A percentile compares a stretch with the other conserved stretches of the same genome.
Evolutionary conservation across 2,329 filamentous ascomycete species (phyloP).

Genomic region (Tolypocladium capitatum): DNA sequence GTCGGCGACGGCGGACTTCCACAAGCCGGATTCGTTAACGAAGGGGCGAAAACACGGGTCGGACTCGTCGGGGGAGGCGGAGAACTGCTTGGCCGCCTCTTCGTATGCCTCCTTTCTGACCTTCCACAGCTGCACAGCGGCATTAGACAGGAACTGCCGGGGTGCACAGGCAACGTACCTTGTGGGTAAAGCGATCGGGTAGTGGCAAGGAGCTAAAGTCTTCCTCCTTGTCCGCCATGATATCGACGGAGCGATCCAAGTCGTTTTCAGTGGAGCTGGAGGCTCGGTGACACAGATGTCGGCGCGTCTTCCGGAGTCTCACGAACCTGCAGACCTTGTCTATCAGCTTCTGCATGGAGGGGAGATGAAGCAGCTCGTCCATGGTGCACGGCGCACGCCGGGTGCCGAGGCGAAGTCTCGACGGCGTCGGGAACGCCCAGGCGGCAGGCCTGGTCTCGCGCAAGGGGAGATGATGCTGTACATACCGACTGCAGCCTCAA

Average conservation of each 20-base stretch:
- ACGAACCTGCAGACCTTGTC: slow-evolving; percentile 13
- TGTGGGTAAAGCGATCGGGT: slow-evolving; percentile 71
- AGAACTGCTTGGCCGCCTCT: slow-evolving; percentile 78
- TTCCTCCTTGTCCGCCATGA: slow-evolving; percentile 72
- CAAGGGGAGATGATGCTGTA: background rate
- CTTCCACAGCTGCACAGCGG: slow-evolving; percentile 64
- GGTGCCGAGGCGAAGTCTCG: background rate
- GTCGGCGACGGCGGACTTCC: slow-evolving; percentile 87
- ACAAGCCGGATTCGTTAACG: slow-evolving; percentile 67
- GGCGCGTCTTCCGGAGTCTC: slow-evolving; percentile 5
- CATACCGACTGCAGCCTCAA: background rate
- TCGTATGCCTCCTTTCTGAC: slow-evolving; percentile 92
- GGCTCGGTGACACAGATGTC: slow-evolving; percentile 1
- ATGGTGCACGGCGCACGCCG: background rate
- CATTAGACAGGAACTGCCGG: background rate
- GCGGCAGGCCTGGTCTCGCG: background rate
- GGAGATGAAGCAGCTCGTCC: background rate
- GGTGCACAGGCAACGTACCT: slow-evolving; percentile 32
- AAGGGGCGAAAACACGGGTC: slow-evolving; percentile 82
- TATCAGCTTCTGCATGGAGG: slow-evolving; percentile 17
- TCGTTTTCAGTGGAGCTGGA: slow-evolving; percentile 8
- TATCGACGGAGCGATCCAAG: slow-evolving; percentile 8
- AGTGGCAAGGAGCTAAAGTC: slow-evolving; percentile 71
- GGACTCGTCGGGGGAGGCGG: slow-evolving; percentile 69
- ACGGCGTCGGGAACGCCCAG: background rate